Evolutionary conservation across 1,284 basidiomycete genomes (phyloP).

Genomic region (Ceratobasidium sp.): DNA sequence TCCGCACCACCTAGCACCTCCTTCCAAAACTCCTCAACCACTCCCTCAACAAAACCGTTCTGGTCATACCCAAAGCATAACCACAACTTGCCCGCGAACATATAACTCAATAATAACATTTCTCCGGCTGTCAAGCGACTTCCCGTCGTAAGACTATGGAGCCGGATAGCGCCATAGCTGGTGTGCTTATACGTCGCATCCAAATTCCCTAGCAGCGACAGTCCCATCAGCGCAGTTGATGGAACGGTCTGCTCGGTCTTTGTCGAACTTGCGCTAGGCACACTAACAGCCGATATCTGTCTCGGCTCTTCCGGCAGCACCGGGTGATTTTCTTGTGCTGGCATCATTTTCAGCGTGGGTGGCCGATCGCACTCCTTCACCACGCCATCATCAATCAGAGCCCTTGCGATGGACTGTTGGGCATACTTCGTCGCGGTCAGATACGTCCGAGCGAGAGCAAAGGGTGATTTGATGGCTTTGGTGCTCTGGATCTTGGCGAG

Average conservation of each 20-base stretch:
- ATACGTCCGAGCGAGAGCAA: constrained; percentile 68
- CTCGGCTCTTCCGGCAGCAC: constrained; percentile 10
- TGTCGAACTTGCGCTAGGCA: constrained; percentile 31
- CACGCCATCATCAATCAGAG: constrained; percentile 69
- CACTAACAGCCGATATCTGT: constrained; percentile 41
- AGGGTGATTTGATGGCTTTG: constrained; percentile 67
- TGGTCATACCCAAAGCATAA: constrained; percentile 78
- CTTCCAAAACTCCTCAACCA: constrained; percentile 59
- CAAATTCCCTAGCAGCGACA: constrained; percentile 81
- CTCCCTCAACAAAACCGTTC: constrained; percentile 70
- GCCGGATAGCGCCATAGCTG: constrained; percentile 62
- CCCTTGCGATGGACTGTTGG: constrained; percentile 69
- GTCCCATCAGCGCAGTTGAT: constrained; percentile 72
- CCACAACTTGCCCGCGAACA: constrained; percentile 76
- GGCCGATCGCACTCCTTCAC: constrained; percentile 57
- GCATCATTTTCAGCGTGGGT: constrained; percentile 50
- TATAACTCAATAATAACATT: constrained; percentile 79
- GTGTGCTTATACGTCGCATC: constrained; percentile 79
- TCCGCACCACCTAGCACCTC: constrained; percentile 64
- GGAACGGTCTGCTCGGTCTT: constrained; percentile 40
- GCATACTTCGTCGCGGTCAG: constrained; percentile 73
- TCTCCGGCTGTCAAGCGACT: constrained; percentile 76
- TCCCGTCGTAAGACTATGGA: constrained; percentile 79
- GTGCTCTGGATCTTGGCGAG: constrained; percentile 72
- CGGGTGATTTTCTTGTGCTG: constrained; percentile 47